Evolutionary conservation across 2,329 filamentous ascomycete species (phyloP).

Genomic region (Rhynchosporium secalis): DNA sequence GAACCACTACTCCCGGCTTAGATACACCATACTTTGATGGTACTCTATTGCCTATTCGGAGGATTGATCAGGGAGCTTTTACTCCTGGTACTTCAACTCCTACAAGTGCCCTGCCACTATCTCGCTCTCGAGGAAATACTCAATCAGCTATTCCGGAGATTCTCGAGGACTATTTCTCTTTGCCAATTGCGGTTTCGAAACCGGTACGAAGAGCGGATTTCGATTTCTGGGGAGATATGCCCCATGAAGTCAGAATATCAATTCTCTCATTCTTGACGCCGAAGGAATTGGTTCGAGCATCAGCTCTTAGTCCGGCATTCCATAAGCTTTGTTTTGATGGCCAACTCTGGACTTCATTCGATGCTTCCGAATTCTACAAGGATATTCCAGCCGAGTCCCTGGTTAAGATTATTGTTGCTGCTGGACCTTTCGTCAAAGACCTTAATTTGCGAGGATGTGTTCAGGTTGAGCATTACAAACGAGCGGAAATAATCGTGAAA

Average conservation of each 20-base stretch:
- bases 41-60: conserved; percentile 27
- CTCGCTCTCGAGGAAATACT: conserved; percentile 27
- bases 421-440: conserved; percentile 87
- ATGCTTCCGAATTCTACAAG: conserved; percentile 82
- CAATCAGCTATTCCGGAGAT: conserved; percentile 34
- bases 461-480: conserved; percentile 81
- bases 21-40: conserved; percentile 34
- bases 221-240: conserved; percentile 79
- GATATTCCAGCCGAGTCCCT: conserved; percentile 83
- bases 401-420: conserved; percentile 78
- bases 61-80: conserved; percentile 26
- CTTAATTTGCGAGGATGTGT: conserved; percentile 90
- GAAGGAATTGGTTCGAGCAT: conserved; percentile 77
- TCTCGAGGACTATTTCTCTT: conserved; percentile 39
- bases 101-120: conserved; percentile 31
- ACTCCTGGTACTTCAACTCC: conserved; percentile 27
- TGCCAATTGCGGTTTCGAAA: conserved; percentile 24
- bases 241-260: conserved; percentile 76
- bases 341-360: conserved; percentile 84
- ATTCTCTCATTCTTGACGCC: conserved; percentile 76
- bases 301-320: conserved; percentile 76
- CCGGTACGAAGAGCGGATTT: conserved; percentile 43
- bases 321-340: conserved; percentile 88
- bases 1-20: conserved; percentile 33
- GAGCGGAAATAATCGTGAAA: conserved; percentile 73